phyloP scores from a whole-genome alignment of 495 filamentous ascomycete genomes.

The Tuber microsphaerosporum region DNA sequence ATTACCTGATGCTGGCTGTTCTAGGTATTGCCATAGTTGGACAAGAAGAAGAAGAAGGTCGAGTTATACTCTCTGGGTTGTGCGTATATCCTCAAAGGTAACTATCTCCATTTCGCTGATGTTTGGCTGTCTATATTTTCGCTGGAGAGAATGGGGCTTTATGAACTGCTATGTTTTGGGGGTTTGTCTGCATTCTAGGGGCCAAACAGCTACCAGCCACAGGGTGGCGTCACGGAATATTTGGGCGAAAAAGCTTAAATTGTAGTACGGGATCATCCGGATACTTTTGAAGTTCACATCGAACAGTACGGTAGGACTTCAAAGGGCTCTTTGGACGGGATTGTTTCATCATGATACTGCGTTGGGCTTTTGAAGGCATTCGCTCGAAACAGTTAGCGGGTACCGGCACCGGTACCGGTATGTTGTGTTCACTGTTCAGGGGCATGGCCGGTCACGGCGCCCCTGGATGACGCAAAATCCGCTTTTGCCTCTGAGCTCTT shows the following conservation, averaged over 20 bases:
- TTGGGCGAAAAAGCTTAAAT: not conserved
- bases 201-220: not conserved
- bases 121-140: not conserved
- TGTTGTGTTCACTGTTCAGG: constrained; percentile 26
- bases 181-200: not conserved
- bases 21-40: not conserved
- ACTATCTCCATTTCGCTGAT: not conserved
- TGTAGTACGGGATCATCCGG: not conserved
- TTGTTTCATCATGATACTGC: not conserved
- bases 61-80: not conserved
- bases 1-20: not conserved
- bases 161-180: not conserved
- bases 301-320: not conserved
- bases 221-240: not conserved
- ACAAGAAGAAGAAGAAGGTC: not conserved
- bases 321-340: not conserved
- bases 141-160: not conserved
- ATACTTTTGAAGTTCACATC: not conserved
- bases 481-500: constrained; percentile 18
- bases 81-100: not conserved
- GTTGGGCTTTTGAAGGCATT: not conserved
- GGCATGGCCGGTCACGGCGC: constrained; percentile 25
- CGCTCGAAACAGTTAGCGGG: constrained; percentile 11
- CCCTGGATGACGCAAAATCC: constrained; percentile 13
- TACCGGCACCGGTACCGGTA: constrained; percentile 5